phyloP scores from a whole-genome alignment of 306 rosid species.

The Dryas octopetala region DNA sequence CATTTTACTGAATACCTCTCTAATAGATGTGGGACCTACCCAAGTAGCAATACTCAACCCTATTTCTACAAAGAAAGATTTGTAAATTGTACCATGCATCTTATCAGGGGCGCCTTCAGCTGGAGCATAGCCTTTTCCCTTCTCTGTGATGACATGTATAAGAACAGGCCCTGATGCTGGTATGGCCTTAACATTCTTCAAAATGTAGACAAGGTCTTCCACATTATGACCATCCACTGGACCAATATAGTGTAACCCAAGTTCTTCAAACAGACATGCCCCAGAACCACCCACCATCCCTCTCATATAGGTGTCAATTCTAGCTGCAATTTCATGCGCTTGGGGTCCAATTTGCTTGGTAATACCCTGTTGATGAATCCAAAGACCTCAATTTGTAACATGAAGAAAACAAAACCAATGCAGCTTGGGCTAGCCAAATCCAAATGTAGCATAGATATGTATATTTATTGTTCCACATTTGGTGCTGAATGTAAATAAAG shows the following conservation, averaged over 20 bases:
- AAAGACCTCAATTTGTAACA: no score
- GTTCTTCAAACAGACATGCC: conserved; percentile 55
- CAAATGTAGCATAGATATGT: neutral
- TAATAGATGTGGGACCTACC: no score
- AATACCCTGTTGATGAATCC: conserved; percentile 30
- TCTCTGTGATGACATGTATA: conserved; percentile 57
- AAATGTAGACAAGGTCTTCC: conserved; percentile 49
- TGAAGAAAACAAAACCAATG: neutral
- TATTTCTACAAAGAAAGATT: neutral
- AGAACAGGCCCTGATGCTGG: conserved; percentile 60
- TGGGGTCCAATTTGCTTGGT: conserved; percentile 43
- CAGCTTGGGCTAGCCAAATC: neutral
- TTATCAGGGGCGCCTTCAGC: conserved; percentile 67
- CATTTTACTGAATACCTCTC: no score
- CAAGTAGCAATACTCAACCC: no score
- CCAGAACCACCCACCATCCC: conserved; percentile 47
- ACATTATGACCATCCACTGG: conserved; percentile 63
- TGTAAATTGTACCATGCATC: conserved; percentile 50
- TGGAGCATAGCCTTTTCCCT: conserved; percentile 66
- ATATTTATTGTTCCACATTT: no score
- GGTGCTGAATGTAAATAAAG: no score
- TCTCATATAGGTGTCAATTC: conserved; percentile 41
- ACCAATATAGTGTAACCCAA: conserved; percentile 59
- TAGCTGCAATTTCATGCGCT: conserved; percentile 47
- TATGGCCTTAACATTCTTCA: conserved; percentile 42